Base-by-base conservation (phyloP, 306 rosid genomes). In the Rubus parviflorus region DNA sequence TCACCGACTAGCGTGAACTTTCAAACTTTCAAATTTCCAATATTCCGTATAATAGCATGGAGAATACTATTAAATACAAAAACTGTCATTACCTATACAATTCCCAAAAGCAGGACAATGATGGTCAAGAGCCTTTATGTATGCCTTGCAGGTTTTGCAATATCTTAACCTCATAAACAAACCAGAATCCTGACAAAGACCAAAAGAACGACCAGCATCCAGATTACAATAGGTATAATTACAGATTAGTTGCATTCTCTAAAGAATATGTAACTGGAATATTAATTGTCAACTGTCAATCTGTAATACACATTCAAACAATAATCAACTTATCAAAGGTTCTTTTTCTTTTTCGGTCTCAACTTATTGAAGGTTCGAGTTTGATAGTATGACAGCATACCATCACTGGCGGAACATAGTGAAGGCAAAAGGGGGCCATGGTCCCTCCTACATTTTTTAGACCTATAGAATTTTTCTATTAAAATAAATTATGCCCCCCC, bases 41-140 rank as follows among this genome's bases (percentile, higher is more conserved):
- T 2, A 62, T 35, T 62, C 20, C 10, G 0, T 57, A 10, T 19
- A 43, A 40, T 49, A 25, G 4, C 10, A 15, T 35, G 76, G 62
- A 37, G 11, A 74, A 52, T 8, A 51, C 25, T n/a, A 38, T 25
- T 35, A 45, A 35, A 35, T 8, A 72, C 14, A 56, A 9, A 8
- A 16, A 22, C 41, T 19, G 15, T 53, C 38, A 61, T 66, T 70
- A 85, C 89, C 91, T 49, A 87, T 81, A 72, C 91, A 87, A 72
- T 80, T 87, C 58, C 89, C 89, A 70, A 87, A 87, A 64, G 89
- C 87, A 67, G 87, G 91, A 72, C 89, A 83, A 71, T 87, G 91
- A 63, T 87, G 91, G 57, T 85, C 87, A 45, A 81, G 78, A 23
- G 81, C 87, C 73, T 73, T 78, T 56, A 85, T 73, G 45, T 65